A percentile compares a stretch with the other conserved stretches of the same genome.
These are phyloP conservation scores for Arthrinium phaeospermum DNA, from an alignment of 2,329 filamentous ascomycete species.

Conservation along the genomic window DNA sequence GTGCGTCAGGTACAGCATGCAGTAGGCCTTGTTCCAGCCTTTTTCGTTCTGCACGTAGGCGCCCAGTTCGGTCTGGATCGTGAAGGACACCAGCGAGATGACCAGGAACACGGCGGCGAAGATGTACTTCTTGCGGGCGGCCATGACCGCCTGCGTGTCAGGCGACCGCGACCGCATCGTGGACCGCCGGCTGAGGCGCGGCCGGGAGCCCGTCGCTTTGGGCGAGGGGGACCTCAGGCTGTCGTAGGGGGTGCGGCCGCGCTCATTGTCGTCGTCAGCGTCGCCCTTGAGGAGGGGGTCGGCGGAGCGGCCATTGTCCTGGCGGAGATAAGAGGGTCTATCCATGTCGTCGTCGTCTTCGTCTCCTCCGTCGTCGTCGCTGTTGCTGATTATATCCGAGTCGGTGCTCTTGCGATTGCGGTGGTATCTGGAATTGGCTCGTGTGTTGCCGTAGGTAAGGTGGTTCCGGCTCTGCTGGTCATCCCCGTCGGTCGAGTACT, in stretches of 20 bases:
- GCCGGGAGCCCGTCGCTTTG: conserved; percentile 39
- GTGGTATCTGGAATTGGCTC: conserved; percentile 11
- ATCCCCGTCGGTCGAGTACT: conserved; percentile 27
- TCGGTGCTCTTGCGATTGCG: conserved; percentile 24
- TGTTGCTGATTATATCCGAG: conserved; percentile 26
- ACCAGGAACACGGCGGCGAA: conserved; percentile 85
- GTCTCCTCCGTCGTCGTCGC: conserved; percentile 42
- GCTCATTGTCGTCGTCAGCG: conserved; percentile 36
- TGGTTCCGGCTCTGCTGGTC: background rate
- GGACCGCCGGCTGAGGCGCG: conserved; percentile 59
- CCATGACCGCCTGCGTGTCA: conserved; percentile 64
- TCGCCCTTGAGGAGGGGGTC: conserved; percentile 48
- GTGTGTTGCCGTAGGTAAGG: background rate
- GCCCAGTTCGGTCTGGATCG: conserved; percentile 93
- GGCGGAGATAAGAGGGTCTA: conserved; percentile 47
- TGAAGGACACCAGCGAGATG: conserved; percentile 85
- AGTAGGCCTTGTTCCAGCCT: conserved; percentile 98
- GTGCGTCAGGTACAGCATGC: conserved; percentile 98
- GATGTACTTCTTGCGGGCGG: conserved; percentile 82
- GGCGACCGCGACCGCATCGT: conserved; percentile 81
- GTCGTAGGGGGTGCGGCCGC: conserved; percentile 34
- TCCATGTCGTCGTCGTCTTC: conserved; percentile 48
- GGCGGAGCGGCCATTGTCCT: conserved; percentile 51
- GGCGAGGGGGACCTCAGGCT: conserved; percentile 35
- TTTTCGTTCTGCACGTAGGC: conserved; percentile 92